Conservation (phyloP, 345 rosid species). For the Reutealis trisperma region DNA sequence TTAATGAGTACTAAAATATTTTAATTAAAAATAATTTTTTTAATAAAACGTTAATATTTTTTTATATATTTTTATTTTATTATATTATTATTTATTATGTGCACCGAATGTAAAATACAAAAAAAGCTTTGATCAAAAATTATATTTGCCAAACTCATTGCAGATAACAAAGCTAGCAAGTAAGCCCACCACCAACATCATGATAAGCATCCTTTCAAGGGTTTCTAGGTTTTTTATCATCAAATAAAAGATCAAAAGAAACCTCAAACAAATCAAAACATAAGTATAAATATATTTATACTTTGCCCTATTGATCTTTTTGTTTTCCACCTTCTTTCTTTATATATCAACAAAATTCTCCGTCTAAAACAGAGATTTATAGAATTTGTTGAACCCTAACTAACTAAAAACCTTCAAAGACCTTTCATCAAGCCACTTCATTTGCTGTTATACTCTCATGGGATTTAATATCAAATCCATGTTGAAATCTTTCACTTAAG, state of each 20-base stretch:
- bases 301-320: slow-evolving; percentile 9
- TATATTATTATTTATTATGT: no score
- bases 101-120: no score
- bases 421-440: not conserved
- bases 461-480: slow-evolving; percentile 15
- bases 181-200: slow-evolving; percentile 27
- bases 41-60: no score
- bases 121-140: not conserved
- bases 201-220: slow-evolving; percentile 29
- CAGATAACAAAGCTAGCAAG: slow-evolving; percentile 2
- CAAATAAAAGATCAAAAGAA: slow-evolving; percentile 21
- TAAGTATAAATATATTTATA: not conserved
- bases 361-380: not conserved
- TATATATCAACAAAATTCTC: slow-evolving; percentile 3
- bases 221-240: slow-evolving; percentile 37
- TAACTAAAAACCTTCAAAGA: not conserved
- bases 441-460: not conserved
- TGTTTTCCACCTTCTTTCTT: not conserved
- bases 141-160: slow-evolving; percentile 11
- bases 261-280: slow-evolving; percentile 20
- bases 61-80: no score
- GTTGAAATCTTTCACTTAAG: slow-evolving; percentile 7
- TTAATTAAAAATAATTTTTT: no score
- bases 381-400: slow-evolving; percentile 20
- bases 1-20: no score